These are phyloP conservation scores for Solanum tacnaense DNA, from an alignment of 257 asterid species.

Conservation along the genomic window DNA sequence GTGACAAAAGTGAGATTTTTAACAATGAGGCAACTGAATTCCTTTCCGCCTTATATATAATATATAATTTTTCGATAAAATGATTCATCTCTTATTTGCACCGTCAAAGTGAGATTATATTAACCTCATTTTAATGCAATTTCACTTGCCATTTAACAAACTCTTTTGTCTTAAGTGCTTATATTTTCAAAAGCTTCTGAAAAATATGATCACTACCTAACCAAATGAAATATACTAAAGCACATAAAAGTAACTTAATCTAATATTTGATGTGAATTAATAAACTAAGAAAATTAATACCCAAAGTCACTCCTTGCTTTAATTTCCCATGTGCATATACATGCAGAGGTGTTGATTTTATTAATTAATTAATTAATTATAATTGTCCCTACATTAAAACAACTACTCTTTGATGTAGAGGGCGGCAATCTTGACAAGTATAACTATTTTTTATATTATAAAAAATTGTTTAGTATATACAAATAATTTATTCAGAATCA, in stretches of 20 bases:
- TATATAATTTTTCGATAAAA: not conserved
- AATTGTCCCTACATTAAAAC: slow-evolving; percentile 1
- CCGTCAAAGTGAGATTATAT: not conserved
- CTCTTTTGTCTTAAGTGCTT: slow-evolving; percentile 13
- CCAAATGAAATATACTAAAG: not conserved
- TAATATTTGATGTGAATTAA: slow-evolving; percentile 2
- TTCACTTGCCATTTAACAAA: slow-evolving; percentile 16
- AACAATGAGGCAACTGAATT: not conserved
- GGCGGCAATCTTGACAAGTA: not conserved
- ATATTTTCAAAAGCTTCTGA: slow-evolving; percentile 2
- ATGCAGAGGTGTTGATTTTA: not conserved
- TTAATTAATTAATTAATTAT: not conserved
- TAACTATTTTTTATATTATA: too few relatives aligned
- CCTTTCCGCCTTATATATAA: not conserved
- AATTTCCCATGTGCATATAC: slow-evolving; percentile 15
- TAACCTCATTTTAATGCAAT: not conserved
- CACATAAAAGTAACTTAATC: not conserved
- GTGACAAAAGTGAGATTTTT: not conserved
- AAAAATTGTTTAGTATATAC: too few relatives aligned
- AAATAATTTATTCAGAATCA: not conserved
- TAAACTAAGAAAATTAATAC: not conserved
- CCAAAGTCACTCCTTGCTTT: not conserved
- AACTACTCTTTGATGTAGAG: not conserved
- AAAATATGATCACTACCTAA: not conserved
- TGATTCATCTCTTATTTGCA: not conserved